Evolutionary conservation across 2,329 filamentous ascomycete genomes (phyloP).

Genomic region (Fusarium sp.): DNA sequence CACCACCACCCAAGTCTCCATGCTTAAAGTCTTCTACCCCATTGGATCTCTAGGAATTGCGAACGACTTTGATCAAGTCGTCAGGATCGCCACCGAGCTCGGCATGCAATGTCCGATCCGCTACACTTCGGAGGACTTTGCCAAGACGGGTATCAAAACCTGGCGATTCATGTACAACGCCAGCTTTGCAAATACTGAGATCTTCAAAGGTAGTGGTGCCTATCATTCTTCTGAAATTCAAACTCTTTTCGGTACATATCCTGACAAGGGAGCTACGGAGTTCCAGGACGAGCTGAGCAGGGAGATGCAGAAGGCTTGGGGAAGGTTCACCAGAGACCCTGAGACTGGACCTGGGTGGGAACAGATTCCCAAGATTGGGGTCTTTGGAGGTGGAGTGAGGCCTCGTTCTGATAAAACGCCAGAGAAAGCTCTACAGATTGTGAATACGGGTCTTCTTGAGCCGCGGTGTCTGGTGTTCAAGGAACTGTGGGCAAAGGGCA

Average conservation of each 20-base stretch:
- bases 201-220: constrained; percentile 54
- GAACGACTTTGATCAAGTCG: constrained; percentile 36
- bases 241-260: constrained; percentile 58
- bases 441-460: constrained; percentile 13
- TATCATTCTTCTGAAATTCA: constrained; percentile 61
- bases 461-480: constrained; percentile 20
- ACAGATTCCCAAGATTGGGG: constrained; percentile 36
- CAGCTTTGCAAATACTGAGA: constrained; percentile 61
- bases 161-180: constrained; percentile 62
- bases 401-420: constrained; percentile 10
- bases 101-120: constrained; percentile 40
- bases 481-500: background rate
- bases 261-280: constrained; percentile 21
- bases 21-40: constrained; percentile 29
- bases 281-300: constrained; percentile 39
- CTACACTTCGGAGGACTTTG: constrained; percentile 50
- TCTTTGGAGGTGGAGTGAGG: constrained; percentile 44
- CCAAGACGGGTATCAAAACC: constrained; percentile 51
- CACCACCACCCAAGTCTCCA: background rate
- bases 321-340: constrained; percentile 48
- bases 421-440: constrained; percentile 4
- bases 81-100: constrained; percentile 40
- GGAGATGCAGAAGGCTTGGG: constrained; percentile 49
- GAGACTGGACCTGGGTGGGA: constrained; percentile 45
- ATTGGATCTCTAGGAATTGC: constrained; percentile 31